Evolutionary conservation across 2,329 filamentous ascomycete genomes (phyloP).

Genomic region (Zymoseptoria pseudotritici): DNA sequence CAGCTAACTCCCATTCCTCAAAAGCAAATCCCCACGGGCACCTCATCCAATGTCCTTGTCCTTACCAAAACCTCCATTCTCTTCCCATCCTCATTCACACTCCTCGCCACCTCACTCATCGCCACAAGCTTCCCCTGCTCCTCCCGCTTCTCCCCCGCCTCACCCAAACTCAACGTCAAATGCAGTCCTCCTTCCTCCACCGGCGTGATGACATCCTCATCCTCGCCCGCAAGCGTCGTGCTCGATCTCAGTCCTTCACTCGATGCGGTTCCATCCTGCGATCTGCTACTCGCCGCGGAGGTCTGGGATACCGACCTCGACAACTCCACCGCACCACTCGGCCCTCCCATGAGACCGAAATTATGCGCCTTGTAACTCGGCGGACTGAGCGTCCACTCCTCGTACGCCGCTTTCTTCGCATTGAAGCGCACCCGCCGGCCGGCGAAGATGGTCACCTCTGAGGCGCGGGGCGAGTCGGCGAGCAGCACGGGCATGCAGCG

Average conservation of each 20-base stretch:
- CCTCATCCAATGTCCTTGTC: neutral
- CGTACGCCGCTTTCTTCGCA: slow-evolving; percentile 35
- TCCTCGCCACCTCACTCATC: neutral
- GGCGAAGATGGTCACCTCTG: slow-evolving; percentile 38
- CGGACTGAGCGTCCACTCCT: slow-evolving; percentile 37
- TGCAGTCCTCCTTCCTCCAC: slow-evolving; percentile 6
- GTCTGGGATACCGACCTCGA: neutral
- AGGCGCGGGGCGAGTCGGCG: slow-evolving; percentile 37
- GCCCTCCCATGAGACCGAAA: slow-evolving; percentile 3
- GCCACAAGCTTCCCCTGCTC: neutral
- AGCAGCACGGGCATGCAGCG: slow-evolving; percentile 42
- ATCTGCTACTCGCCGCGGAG: neutral
- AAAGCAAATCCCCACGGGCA: neutral
- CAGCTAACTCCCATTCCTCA: neutral
- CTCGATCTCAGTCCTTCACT: slow-evolving; percentile 6
- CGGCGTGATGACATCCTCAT: slow-evolving; percentile 15
- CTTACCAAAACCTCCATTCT: neutral
- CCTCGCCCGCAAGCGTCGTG: slow-evolving; percentile 9
- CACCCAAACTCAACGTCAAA: neutral
- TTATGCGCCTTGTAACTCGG: slow-evolving; percentile 35
- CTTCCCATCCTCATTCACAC: neutral
- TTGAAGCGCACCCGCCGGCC: slow-evolving; percentile 40
- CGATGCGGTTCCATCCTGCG: neutral
- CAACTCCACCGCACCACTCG: neutral
- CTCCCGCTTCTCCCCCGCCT: neutral